phyloP scores from a whole-genome alignment of 805 yeast species.

The Candida broadrunensis region DNA sequence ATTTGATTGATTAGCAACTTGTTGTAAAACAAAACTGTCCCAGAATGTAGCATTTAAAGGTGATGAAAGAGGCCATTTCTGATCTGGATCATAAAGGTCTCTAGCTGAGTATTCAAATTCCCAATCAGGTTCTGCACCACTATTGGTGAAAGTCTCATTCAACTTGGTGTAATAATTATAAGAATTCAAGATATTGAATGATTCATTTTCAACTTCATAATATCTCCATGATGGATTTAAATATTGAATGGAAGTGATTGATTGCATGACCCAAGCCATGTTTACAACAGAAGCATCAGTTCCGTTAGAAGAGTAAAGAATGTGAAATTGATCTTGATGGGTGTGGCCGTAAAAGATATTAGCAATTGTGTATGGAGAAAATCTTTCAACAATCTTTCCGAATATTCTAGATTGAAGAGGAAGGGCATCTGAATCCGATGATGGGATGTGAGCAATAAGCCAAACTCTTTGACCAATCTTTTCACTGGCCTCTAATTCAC shows the following conservation, averaged over 20 bases:
- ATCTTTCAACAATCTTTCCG: constrained; percentile 58
- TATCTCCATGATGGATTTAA: constrained; percentile 72
- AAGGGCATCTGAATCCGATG: constrained; percentile 48
- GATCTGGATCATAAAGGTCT: constrained; percentile 47
- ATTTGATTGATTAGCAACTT: constrained; percentile 35
- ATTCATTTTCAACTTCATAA: constrained; percentile 60
- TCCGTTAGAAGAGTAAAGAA: constrained; percentile 50
- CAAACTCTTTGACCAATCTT: constrained; percentile 60
- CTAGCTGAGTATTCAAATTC: constrained; percentile 62
- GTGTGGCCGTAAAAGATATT: constrained; percentile 72
- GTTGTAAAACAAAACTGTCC: constrained; percentile 49
- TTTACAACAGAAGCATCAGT: constrained; percentile 42
- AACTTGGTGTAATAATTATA: constrained; percentile 57
- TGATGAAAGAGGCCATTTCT: constrained; percentile 53
- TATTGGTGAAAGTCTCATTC: constrained; percentile 53
- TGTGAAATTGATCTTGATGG: constrained; percentile 64
- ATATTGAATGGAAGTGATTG: constrained; percentile 58
- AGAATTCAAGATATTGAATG: constrained; percentile 60
- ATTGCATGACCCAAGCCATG: constrained; percentile 64
- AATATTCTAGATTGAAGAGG: constrained; percentile 60
- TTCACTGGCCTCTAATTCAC: constrained; percentile 62
- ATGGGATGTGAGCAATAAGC: constrained; percentile 69
- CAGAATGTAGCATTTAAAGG: constrained; percentile 73
- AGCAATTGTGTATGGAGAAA: constrained; percentile 66
- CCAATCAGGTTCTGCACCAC: constrained; percentile 61